These are phyloP conservation scores for Tephrocybe rancida DNA, from an alignment of 768 basidiomycete species.

Conservation along the genomic window DNA sequence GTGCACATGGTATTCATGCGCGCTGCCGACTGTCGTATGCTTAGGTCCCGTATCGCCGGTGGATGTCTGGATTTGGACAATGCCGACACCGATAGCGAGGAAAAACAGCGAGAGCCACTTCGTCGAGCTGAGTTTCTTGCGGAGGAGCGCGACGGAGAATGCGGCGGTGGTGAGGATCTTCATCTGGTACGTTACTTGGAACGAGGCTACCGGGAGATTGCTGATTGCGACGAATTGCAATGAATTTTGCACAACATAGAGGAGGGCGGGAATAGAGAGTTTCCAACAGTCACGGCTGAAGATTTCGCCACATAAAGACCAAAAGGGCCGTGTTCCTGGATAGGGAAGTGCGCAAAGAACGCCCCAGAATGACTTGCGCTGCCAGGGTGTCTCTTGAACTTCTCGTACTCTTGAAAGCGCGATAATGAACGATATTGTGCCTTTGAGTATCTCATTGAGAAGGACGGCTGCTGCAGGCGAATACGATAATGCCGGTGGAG, in stretches of 20 bases:
- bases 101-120: constrained; percentile 92
- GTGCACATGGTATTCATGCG: constrained; percentile 69
- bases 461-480: constrained; percentile 95
- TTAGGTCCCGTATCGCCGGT: constrained; percentile 24
- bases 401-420: constrained; percentile 63
- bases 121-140: constrained; percentile 65
- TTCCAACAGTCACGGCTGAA: constrained; percentile 97
- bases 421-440: constrained; percentile 87
- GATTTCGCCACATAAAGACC: constrained; percentile 67
- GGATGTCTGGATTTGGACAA: constrained; percentile 89
- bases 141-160: constrained; percentile 84
- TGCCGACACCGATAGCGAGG: constrained; percentile 89
- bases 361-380: constrained; percentile 41
- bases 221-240: constrained; percentile 96
- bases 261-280: constrained; percentile 92
- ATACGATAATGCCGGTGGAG: constrained; percentile 76
- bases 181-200: constrained; percentile 98
- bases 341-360: constrained; percentile 37
- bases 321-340: constrained; percentile 52
- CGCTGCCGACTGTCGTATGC: constrained; percentile 60
- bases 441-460: constrained; percentile 93
- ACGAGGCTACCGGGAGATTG: constrained; percentile 95
- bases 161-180: constrained; percentile 97
- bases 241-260: constrained; percentile 96
- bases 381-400: constrained; percentile 39